Evolutionary conservation across 2,329 filamentous ascomycete species (phyloP), one percentile per base, ranked within the genome.

Genomic region (Truncatella angustata): DNA sequence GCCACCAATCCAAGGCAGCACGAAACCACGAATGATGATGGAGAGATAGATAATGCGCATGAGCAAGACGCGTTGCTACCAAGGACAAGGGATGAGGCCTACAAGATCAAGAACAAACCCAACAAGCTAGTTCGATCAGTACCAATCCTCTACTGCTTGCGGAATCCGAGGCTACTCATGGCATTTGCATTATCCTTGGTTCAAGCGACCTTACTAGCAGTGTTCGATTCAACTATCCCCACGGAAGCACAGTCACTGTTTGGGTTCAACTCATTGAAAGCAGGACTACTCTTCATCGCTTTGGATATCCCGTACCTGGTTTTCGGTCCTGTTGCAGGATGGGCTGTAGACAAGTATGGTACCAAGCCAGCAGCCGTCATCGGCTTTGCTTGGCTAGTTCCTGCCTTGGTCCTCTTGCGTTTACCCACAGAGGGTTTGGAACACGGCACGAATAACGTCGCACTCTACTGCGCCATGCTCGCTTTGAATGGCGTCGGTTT

Each of bases 401-500:
- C 86, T 23, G 77, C 79, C 2, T 85, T 85, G 63, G 68, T 86
- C 28, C 67, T 85, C 52, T 76, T 87, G 5, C 80, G 77, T 49
- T 69, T 87, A 40, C 78, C 75, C 2, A 78, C 86, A 63, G 59
- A 58, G 62, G 79, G 56, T 58, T 69, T 52, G 60, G 63, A 57
- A 1, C 36, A 46, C n/a, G 49, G 49, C 10, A 34, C 49, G 3
- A 42, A 47, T 7, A 63, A 61, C 35, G 44, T 65, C 24, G 30
- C 60, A 4, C 44, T 66, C 4, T 66, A 61, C 46, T 61, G 59
- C 47, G 60, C 60, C 4, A 32, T 64, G n/a, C 52, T 66, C 4
- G 62, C 61, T 9, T 73, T 46, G 74, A 82, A 67, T 54, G 80
- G 81, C 1, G 55, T 79, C 1, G 81, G 80, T 0, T 61, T 85